These are phyloP conservation scores for Botrytis elliptica DNA, from an alignment of 2,329 filamentous ascomycete genomes.

Conservation along the genomic window DNA sequence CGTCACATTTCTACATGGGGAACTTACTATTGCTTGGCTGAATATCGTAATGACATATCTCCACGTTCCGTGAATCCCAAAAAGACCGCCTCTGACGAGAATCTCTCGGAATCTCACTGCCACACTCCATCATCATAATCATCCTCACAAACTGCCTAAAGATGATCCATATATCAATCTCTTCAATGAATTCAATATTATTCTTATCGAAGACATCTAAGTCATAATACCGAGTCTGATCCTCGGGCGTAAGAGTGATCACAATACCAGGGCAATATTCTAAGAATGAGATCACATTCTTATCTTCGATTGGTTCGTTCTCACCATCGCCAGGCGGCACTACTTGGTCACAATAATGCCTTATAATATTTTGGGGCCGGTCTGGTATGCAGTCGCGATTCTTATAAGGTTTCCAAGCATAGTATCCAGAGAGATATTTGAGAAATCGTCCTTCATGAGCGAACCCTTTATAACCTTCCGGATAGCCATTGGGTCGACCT, in stretches of 20 bases:
- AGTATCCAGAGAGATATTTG: not conserved
- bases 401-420: not conserved
- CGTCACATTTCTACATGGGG: too few relatives aligned
- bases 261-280: slow-evolving; percentile 8
- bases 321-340: not conserved
- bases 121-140: slow-evolving; percentile 2
- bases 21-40: slow-evolving; percentile 13
- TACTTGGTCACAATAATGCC: not conserved
- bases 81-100: not conserved
- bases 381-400: too few relatives aligned
- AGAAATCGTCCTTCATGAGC: not conserved
- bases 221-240: not conserved
- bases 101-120: not conserved
- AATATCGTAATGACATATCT: slow-evolving; percentile 17
- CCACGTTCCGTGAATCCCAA: not conserved
- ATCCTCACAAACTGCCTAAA: slow-evolving; percentile 14
- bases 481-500: not conserved
- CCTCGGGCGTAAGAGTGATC: not conserved
- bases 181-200: not conserved
- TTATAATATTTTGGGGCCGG: not conserved
- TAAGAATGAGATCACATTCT: not conserved
- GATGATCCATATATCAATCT: slow-evolving; percentile 10
- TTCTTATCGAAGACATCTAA: not conserved
- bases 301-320: not conserved
- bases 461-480: not conserved